These are phyloP conservation scores for Globisporangium uncinulatum DNA, from an alignment of 352 stramenopile genomes.

Conservation along the genomic window DNA sequence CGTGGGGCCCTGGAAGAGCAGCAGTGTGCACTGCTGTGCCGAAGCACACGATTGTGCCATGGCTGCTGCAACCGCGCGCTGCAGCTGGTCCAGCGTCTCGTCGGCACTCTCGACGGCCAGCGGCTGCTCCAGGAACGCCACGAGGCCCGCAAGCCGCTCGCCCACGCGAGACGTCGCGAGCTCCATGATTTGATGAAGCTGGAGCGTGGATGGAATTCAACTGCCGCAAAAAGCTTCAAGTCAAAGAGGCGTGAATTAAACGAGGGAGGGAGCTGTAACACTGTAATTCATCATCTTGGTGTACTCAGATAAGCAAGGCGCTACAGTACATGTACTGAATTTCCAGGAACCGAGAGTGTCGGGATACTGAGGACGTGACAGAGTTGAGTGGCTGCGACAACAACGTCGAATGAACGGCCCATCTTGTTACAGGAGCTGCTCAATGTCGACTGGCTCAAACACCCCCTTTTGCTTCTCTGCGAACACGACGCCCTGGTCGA, in stretches of 20 bases:
- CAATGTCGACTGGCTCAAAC: constrained; percentile 72
- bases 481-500: constrained; percentile 82
- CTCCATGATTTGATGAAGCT: not conserved
- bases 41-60: constrained; percentile 54
- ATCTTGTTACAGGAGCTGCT: constrained; percentile 46
- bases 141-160: constrained; percentile 56
- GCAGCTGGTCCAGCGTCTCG: constrained; percentile 52
- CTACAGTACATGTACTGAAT: no score
- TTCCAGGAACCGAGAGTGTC: no score
- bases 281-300: no score
- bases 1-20: constrained; percentile 43
- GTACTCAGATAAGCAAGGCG: no score
- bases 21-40: constrained; percentile 60
- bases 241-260: no score
- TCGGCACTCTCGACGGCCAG: constrained; percentile 62
- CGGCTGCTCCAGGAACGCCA: constrained; percentile 48
- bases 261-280: no score
- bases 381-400: constrained; percentile 17
- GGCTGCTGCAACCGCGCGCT: constrained; percentile 29
- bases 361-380: not conserved
- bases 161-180: constrained; percentile 25
- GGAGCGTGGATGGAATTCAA: not conserved
- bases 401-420: not conserved
- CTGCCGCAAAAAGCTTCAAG: not conserved
- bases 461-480: constrained; percentile 51